phyloP scores from a whole-genome alignment of 345 rosid species.

The Populus davidiana region DNA sequence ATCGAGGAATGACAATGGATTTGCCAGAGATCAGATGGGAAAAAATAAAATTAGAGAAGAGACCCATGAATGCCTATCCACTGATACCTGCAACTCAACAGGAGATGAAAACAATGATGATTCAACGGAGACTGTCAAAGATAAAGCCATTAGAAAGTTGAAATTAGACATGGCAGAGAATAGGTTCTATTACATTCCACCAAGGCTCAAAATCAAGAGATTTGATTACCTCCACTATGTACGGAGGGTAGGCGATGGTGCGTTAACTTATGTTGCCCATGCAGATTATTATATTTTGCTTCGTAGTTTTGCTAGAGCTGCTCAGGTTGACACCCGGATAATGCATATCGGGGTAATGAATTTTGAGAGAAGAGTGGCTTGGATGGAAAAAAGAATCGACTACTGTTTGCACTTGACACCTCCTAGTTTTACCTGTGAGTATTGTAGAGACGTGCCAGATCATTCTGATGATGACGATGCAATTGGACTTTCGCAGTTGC shows the following conservation, averaged over 20 bases:
- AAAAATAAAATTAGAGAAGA: slow-evolving; percentile 18
- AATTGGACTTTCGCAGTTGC: slow-evolving; percentile 25
- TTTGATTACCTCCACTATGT: slow-evolving; percentile 56
- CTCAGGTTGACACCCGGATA: slow-evolving; percentile 53
- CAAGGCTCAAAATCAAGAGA: slow-evolving; percentile 57
- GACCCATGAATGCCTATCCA: slow-evolving; percentile 15
- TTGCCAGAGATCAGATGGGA: slow-evolving; percentile 15
- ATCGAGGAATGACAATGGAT: slow-evolving; percentile 27
- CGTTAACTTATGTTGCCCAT: slow-evolving; percentile 52
- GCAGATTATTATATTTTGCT: slow-evolving; percentile 81
- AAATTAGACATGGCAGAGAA: slow-evolving; percentile 67
- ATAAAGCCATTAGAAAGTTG: slow-evolving; percentile 40
- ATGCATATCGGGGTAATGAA: slow-evolving; percentile 69
- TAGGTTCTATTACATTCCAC: slow-evolving; percentile 65
- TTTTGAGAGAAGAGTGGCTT: slow-evolving; percentile 73
- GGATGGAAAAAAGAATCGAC: slow-evolving; percentile 63
- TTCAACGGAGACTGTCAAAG: slow-evolving; percentile 19
- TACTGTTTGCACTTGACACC: slow-evolving; percentile 49
- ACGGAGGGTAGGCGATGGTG: slow-evolving; percentile 61
- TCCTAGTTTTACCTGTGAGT: slow-evolving; percentile 43
- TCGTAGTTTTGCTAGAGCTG: slow-evolving; percentile 57
- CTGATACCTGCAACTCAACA: slow-evolving; percentile 12
- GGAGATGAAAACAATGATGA: slow-evolving; percentile 15
- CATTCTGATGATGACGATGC: slow-evolving; percentile 20
- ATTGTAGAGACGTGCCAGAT: slow-evolving; percentile 31